Conservation (phyloP, 2,329 filamentous ascomycete genomes). For the Exutisphaerella laricina region DNA sequence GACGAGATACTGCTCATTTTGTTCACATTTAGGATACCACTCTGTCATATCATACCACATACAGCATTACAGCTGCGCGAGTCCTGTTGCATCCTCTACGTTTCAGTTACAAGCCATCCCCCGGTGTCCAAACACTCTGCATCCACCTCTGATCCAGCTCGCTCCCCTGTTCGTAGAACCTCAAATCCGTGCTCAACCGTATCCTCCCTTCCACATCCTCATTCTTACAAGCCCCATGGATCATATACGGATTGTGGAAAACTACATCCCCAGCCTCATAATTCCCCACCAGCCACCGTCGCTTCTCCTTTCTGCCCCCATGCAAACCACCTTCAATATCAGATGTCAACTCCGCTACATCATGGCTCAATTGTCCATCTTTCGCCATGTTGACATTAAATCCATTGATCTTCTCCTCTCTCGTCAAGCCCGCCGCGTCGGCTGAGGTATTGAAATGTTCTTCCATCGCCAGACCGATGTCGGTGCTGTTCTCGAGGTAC, state of each 20-base stretch:
- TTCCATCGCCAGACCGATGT: conserved; percentile 37
- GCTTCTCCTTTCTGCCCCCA: conserved; percentile 10
- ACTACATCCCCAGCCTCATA: conserved; percentile 52
- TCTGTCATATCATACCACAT: not conserved
- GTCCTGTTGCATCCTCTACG: not conserved
- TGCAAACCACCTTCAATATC: conserved; percentile 1
- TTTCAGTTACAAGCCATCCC: conserved; percentile 30
- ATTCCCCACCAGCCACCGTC: conserved; percentile 46
- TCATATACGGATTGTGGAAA: conserved; percentile 42
- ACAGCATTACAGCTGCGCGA: not conserved
- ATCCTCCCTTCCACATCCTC: conserved; percentile 38
- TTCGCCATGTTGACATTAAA: conserved; percentile 38
- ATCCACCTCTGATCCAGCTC: conserved; percentile 35
- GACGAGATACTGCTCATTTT: conserved; percentile 3
- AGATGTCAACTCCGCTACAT: conserved; percentile 1
- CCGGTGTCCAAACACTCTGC: conserved; percentile 33
- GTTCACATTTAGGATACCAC: conserved; percentile 5
- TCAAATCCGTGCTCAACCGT: conserved; percentile 39
- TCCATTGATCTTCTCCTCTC: conserved; percentile 33
- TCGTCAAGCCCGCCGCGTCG: conserved; percentile 21
- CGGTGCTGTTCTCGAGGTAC: conserved; percentile 37
- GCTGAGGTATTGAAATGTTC: conserved; percentile 33
- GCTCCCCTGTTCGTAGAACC: conserved; percentile 36
- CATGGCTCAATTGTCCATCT: conserved; percentile 26
- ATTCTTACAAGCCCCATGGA: conserved; percentile 40